Evolutionary conservation across 306 rosid species (phyloP), one percentile per base, ranked within the genome.

Genomic region (Cucumis hystrix): DNA sequence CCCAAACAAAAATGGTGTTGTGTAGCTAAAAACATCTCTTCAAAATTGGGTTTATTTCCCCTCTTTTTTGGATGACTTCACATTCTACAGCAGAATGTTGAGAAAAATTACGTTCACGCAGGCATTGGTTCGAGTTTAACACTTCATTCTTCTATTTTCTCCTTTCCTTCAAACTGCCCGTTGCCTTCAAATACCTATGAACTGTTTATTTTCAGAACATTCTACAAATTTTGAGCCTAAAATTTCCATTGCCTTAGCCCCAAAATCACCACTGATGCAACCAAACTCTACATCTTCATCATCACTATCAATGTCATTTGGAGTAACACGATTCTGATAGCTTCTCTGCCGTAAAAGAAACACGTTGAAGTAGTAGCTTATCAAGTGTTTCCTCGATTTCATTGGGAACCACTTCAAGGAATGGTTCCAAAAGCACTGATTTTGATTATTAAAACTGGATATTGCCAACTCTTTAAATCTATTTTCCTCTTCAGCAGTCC

Each of bases 281-380:
- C 92, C 97, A 28, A 92, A 89, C 74, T 90, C 89, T 10, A n/a
- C 75, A 82, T 87, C 97, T n/a, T 95, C 98, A 59, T 89, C 90
- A 58, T 95, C 97, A 33, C 97, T 95, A 62, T 90, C 97, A 56
- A 89, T 17, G 15, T 23, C 43, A 55, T 68, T 80, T 30, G 93
- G 97, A 64, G 91, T 90, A 59, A 74, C 93, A 4, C 96, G 97
- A 72, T 89, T 95, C 86, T 95, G 99, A 84, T 92, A 95, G 82
- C 80, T 83, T 87, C 99, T 90, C 69, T 79, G 89, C 55, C 77
- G 87, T 79, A 90, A 75, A 60, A 92, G 82, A 85, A 83, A 90
- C 56, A 83, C 96, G 63, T 95, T 90, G 85, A 92, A 95, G 92
- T 90, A 95, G 75, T 90, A 95, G 86, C 87, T 89, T 39, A 92